These are phyloP conservation scores for Lichtheimia ramosa DNA, from an alignment of 371 early-diverging fungal species.

Conservation along the genomic window DNA sequence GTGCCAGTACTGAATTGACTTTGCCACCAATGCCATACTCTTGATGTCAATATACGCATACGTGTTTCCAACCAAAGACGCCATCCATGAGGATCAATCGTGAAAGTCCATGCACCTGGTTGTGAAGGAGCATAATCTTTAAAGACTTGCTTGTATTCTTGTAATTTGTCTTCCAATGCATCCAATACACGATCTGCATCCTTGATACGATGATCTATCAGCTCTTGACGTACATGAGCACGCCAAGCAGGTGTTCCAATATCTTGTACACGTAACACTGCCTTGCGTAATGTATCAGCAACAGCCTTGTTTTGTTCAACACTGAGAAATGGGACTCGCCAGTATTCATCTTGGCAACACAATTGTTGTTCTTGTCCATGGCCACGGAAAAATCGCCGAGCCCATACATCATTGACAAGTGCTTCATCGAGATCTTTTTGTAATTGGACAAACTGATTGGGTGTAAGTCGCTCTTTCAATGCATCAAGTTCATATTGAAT, in stretches of 20 bases:
- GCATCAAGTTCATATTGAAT: conserved; percentile 31
- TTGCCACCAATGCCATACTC: background rate
- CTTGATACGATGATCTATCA: conserved; percentile 24
- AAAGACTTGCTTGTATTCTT: conserved; percentile 45
- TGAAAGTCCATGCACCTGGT: conserved; percentile 10
- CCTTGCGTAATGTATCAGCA: conserved; percentile 19
- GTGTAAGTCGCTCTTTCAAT: conserved; percentile 22
- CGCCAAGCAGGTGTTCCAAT: conserved; percentile 34
- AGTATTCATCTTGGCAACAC: conserved; percentile 2
- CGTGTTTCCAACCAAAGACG: background rate
- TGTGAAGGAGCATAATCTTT: conserved; percentile 37
- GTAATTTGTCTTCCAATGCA: conserved; percentile 29
- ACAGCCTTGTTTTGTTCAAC: conserved; percentile 25
- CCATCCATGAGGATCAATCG: conserved; percentile 3
- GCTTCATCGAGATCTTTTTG: conserved; percentile 25
- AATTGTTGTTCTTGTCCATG: background rate
- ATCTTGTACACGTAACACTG: conserved; percentile 21
- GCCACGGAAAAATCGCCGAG: conserved; percentile 26
- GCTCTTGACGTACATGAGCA: conserved; percentile 23
- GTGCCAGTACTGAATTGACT: conserved; percentile 5
- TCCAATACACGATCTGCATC: conserved; percentile 26
- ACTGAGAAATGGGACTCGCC: conserved; percentile 28
- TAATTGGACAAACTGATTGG: conserved; percentile 29
- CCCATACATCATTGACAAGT: conserved; percentile 27
- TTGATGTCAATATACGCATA: background rate